Base-by-base conservation (phyloP, 371 early-diverging fungal genomes). In the Apophysomyces ossiformis region DNA sequence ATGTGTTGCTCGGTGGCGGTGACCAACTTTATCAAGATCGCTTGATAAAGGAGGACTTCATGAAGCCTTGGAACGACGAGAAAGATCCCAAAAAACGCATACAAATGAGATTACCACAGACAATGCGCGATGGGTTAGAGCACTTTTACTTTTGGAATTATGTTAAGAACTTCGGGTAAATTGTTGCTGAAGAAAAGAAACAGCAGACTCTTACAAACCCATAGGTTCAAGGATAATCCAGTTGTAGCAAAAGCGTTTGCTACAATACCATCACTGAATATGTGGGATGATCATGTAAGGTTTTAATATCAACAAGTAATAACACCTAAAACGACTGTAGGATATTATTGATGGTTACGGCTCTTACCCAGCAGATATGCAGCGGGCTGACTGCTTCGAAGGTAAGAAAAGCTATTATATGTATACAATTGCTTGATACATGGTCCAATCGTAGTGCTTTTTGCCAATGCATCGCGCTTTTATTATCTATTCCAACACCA, bases 401-500 rank as follows among this genome's bases (percentile, higher is more conserved):
- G 71, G 79, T 71, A 73, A 47, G 64, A 16, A 11, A 7, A 7
- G 1, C 57, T 4, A 7, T 11, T 13, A 43, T 43, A 18, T 32
- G 7, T 35, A 26, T 57, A 1, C 21, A 36, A 7, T n/a, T 35
- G 37, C 3, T 37, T 58, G 15, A 58, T 58, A 35, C 12, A 11
- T 18, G 5, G 3, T 32, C 12, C 18, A 18, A 36, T 57, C 11
- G 4, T 58, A 70, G 73, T 69, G 7, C 56, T 80, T 1, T 80
- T 80, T 65, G 72, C 69, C 45, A 72, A 75, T 47, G 95, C 94
- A 7, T 81, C 84, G 56, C 87, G 90, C n/a, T 93, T 91, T 80
- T 95, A 90, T 77, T 85, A 91, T 41, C 73, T 92, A 45, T 96
- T 92, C 83, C 96, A 96, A 73, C 92, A 91, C 0, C 96, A 95